phyloP scores from a whole-genome alignment of 2,329 filamentous ascomycete species.

The Lasiodiplodia gonubiensis region DNA sequence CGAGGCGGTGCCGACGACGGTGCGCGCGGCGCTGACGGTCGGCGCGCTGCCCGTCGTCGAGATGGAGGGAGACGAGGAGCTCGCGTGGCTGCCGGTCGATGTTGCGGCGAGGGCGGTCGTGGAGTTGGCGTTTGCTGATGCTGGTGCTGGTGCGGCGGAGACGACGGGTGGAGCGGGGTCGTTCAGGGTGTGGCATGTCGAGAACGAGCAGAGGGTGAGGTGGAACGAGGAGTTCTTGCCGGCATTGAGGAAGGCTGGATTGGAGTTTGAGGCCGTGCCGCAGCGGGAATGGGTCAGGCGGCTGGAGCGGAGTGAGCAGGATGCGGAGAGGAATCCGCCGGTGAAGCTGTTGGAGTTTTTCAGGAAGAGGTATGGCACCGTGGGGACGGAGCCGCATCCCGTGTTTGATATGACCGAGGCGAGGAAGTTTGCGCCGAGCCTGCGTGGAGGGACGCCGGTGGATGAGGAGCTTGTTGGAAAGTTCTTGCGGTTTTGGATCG shows the following conservation, averaged over 20 bases:
- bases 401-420: slow-evolving; percentile 16
- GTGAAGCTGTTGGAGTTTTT: slow-evolving; percentile 63
- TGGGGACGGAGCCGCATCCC: slow-evolving; percentile 6
- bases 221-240: slow-evolving; percentile 62
- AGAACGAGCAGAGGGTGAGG: slow-evolving; percentile 56
- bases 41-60: slow-evolving; percentile 50
- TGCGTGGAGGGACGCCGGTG: neutral
- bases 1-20: slow-evolving; percentile 58
- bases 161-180: too few species aligned
- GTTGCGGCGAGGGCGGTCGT: slow-evolving; percentile 13
- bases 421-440: slow-evolving; percentile 6
- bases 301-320: slow-evolving; percentile 52
- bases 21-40: slow-evolving; percentile 53
- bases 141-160: neutral
- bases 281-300: slow-evolving; percentile 21
- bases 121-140: slow-evolving; percentile 10
- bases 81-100: slow-evolving; percentile 24
- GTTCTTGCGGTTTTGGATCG: slow-evolving; percentile 23
- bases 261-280: slow-evolving; percentile 23
- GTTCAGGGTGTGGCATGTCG: slow-evolving; percentile 56
- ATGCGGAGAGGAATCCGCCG: slow-evolving; percentile 52
- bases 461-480: slow-evolving; percentile 13
- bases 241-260: slow-evolving; percentile 52
- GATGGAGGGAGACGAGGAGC: slow-evolving; percentile 12
- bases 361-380: slow-evolving; percentile 54